These are phyloP conservation scores for Cornus kousa DNA, from an alignment of 148 eudicot species.

Conservation along the genomic window DNA sequence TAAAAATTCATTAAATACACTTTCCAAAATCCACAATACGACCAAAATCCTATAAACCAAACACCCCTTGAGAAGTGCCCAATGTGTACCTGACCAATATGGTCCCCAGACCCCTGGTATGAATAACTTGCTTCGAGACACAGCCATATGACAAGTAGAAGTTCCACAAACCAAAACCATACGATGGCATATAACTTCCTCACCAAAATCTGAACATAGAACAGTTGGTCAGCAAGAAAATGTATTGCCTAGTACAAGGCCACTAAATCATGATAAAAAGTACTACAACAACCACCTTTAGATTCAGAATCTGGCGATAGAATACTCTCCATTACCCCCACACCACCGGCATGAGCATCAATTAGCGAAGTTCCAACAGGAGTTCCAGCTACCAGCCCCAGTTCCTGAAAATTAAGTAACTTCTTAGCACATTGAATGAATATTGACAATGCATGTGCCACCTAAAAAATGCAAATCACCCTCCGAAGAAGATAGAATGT, in stretches of 20 bases:
- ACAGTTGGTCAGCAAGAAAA: slow-evolving; percentile 6
- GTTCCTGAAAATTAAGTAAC: slow-evolving; percentile 49
- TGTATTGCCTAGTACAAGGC: not conserved
- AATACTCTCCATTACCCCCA: slow-evolving; percentile 93
- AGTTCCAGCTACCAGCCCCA: slow-evolving; percentile 73
- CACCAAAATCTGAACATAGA: slow-evolving; percentile 53
- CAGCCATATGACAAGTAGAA: slow-evolving; percentile 98
- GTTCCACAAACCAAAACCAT: slow-evolving; percentile 99
- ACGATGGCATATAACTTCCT: slow-evolving; percentile 77
- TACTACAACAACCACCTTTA: slow-evolving; percentile 32
- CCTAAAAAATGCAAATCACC: slow-evolving; percentile 6
- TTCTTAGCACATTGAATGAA: not conserved
- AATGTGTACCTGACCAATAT: slow-evolving; percentile 86
- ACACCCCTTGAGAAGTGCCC: slow-evolving; percentile 1
- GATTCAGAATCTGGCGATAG: slow-evolving; percentile 44
- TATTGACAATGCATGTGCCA: slow-evolving; percentile 3
- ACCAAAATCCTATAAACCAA: not conserved
- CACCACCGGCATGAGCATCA: slow-evolving; percentile 99
- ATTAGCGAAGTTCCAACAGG: slow-evolving; percentile 96
- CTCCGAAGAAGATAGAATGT: slow-evolving; percentile 10
- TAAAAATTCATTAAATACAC: too few species aligned
- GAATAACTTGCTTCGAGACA: slow-evolving; percentile 75
- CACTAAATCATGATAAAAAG: slow-evolving; percentile 5
- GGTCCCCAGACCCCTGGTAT: slow-evolving; percentile 99
- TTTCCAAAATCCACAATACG: not conserved